Evolutionary conservation across 2,329 filamentous ascomycete species (phyloP), one percentile per base, ranked within the genome.

Genomic region (Xylariomycetidae sp.): DNA sequence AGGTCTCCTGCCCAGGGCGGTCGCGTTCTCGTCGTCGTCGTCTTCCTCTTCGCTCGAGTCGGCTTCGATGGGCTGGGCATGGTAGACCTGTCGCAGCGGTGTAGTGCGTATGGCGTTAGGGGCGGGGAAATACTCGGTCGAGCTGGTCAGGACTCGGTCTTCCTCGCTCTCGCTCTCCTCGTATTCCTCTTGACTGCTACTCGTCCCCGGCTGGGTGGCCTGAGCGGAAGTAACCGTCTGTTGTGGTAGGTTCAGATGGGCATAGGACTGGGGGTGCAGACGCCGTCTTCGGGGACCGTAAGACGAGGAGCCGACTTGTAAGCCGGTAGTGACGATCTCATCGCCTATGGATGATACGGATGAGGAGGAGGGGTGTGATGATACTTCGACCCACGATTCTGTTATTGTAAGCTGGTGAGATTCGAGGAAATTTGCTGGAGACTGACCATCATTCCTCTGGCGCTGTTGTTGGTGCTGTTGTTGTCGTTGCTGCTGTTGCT

Each of bases 311-410:
- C 85, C 82, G 33, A 96, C 81, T 33, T 80, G 79, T 26, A 96
- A 72, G 16, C 89, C 89, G 5, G 87, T 92, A 2, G 88, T 94
- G 45, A 95, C 84, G 46, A 95, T 90, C 53, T 96, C 89, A 46
- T 95, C 88, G 42, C 75, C 77, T 54, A 83, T 80, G 34, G 80
- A 95, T 14, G 89, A 95, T 10, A 95, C 69, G 11, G 89, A 96
- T 3, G 90, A 95, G 3, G 90, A 94, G 0, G 90, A 96, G 6
- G 90, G 88, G 50, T 92, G 87, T 4, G 90, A 96, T 29, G 85
- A 79, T 40, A 98, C 80, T 59, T 98, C 90, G 49, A 97, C 80
- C 92, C 92, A 98, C 7, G 92, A 96, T 66, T 97, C 92, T 89
- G 68, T 46, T 37, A 30, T 20, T 41, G 49, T 58, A 25, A 58